Percentiles rank a stretch among this genome's conserved stretches.
Conservation (phyloP, 78 protist genomes). For the Polysphondylium violaceum region DNA sequence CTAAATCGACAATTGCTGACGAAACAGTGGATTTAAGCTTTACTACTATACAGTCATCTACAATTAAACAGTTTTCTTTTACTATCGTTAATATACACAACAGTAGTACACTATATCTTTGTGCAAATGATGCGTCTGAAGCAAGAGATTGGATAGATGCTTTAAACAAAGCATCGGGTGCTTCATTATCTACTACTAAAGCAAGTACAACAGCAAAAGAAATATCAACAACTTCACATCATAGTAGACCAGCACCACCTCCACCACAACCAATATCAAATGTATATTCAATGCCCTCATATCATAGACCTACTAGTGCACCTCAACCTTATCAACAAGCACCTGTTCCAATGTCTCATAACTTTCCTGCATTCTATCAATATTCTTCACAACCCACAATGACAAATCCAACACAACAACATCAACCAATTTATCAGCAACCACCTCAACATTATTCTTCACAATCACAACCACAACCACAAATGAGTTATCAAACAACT, state of each 20-base stretch:
- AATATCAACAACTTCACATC: background rate
- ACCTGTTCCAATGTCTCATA: background rate
- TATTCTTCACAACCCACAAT: background rate
- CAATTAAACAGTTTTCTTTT: conserved; percentile 16
- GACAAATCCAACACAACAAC: background rate
- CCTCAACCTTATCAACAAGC: background rate
- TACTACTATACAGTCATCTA: conserved; percentile 1
- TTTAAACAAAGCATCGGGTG: conserved; percentile 5
- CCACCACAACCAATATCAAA: background rate
- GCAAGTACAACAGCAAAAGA: background rate
- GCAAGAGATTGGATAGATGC: conserved; percentile 15
- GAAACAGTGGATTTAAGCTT: conserved; percentile 36
- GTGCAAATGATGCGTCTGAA: background rate
- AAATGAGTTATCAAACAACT: too few relatives aligned
- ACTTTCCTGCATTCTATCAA: too few relatives aligned
- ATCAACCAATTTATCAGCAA: background rate
- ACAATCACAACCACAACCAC: background rate
- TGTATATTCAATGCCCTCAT: conserved; percentile 1
- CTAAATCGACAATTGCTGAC: background rate
- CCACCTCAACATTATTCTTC: background rate
- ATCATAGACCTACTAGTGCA: background rate
- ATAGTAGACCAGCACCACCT: conserved; percentile 7
- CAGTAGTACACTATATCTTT: background rate
- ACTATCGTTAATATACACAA: conserved; percentile 19
- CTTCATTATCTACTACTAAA: background rate